A percentile compares a stretch with the other conserved stretches of the same genome.
These are phyloP conservation scores for Porphyra umbilicalis DNA, from an alignment of 31 red algal genomes.

Conservation along the genomic window DNA sequence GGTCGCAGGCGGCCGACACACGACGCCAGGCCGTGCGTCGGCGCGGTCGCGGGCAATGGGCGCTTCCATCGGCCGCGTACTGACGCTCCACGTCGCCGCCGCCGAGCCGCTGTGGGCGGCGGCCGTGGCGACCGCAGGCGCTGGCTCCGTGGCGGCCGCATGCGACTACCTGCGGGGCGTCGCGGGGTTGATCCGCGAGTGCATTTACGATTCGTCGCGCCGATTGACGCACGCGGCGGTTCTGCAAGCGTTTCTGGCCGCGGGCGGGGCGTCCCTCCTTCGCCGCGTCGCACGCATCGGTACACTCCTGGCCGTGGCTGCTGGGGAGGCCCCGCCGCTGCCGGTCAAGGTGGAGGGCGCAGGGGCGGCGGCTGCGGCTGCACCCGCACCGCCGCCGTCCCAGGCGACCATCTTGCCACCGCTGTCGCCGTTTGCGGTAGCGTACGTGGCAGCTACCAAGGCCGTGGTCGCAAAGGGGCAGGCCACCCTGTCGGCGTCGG, in stretches of 20 bases:
- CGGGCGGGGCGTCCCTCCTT: constrained; percentile 10
- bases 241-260: constrained; percentile 43
- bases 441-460: background rate
- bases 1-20: background rate
- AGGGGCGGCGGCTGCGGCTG: background rate
- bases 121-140: constrained; percentile 27
- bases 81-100: constrained; percentile 38
- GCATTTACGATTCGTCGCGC: constrained; percentile 38
- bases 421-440: background rate
- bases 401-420: background rate
- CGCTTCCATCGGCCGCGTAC: constrained; percentile 1
- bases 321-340: background rate
- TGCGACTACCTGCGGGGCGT: constrained; percentile 64
- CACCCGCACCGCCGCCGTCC: background rate
- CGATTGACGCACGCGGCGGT: constrained; percentile 33
- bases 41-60: background rate
- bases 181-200: constrained; percentile 35
- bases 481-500: background rate
- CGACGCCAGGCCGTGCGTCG: background rate
- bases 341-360: background rate
- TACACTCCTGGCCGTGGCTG: background rate
- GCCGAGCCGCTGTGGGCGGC: constrained; percentile 33
- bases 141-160: constrained; percentile 17
- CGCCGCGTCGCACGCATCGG: background rate
- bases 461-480: background rate